Conservation (phyloP, 2,329 filamentous ascomycete species). For the Fusarium ramigenum region DNA sequence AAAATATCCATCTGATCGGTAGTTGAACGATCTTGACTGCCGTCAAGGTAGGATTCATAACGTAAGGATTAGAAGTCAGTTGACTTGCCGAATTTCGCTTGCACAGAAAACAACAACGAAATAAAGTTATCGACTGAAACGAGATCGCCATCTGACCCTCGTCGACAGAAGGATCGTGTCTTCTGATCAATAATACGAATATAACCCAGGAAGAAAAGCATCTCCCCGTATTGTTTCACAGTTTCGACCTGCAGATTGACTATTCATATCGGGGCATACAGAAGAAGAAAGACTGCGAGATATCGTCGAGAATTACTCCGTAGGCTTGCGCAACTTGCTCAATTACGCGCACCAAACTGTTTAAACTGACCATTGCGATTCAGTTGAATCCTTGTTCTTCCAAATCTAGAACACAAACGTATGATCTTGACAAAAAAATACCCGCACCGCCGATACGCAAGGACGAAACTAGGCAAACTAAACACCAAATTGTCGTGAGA, state of each 20-base stretch:
- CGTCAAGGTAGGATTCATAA: neutral
- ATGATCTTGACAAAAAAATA: constrained; percentile 6
- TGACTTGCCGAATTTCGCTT: neutral
- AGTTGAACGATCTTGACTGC: neutral
- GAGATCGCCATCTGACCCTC: neutral
- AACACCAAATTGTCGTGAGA: neutral
- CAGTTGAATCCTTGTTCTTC: neutral
- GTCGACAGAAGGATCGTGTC: neutral
- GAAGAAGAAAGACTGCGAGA: neutral
- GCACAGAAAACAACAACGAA: neutral
- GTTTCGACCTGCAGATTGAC: neutral
- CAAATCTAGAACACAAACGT: constrained; percentile 4
- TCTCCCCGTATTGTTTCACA: neutral
- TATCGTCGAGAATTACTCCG: no score
- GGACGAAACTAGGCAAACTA: neutral
- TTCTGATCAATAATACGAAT: neutral
- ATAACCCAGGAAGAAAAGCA: neutral
- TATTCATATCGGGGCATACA: neutral
- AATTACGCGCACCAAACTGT: neutral
- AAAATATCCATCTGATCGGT: neutral
- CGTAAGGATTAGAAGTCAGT: neutral
- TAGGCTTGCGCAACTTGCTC: neutral
- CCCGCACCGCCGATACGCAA: neutral
- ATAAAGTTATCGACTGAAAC: neutral
- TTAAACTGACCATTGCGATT: neutral